These are phyloP conservation scores for Cicer judaicum DNA, from an alignment of 306 rosid genomes.

Conservation along the genomic window DNA sequence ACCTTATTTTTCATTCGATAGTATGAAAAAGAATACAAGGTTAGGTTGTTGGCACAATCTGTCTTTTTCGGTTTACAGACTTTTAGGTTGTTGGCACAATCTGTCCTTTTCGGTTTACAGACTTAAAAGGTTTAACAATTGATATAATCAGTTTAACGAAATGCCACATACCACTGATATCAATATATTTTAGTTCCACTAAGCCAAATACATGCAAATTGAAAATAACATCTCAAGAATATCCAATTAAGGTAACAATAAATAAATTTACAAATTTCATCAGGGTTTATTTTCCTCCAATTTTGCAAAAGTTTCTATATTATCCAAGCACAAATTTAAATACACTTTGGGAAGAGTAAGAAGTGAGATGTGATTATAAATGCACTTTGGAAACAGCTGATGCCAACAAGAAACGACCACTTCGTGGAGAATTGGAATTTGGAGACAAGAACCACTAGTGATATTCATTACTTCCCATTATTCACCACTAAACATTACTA, in stretches of 20 bases:
- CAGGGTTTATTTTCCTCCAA: slow-evolving; percentile 4
- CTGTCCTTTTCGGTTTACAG: slow-evolving; percentile 5
- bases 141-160: background rate
- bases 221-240: slow-evolving; percentile 37
- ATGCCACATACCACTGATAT: background rate
- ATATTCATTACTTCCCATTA: slow-evolving; percentile 32
- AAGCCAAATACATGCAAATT: background rate
- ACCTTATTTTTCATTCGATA: background rate
- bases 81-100: background rate
- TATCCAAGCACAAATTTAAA: background rate
- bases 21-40: slow-evolving; percentile 23
- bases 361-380: slow-evolving; percentile 32
- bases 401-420: slow-evolving; percentile 43
- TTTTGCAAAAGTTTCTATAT: slow-evolving; percentile 23
- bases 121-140: background rate
- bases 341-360: background rate
- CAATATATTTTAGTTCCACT: background rate
- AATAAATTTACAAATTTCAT: slow-evolving; percentile 16
- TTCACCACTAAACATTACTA: slow-evolving; percentile 33
- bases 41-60: slow-evolving; percentile 3
- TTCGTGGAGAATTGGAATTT: background rate
- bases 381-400: slow-evolving; percentile 34
- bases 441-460: slow-evolving; percentile 15
- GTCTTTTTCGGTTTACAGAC: slow-evolving; percentile 7
- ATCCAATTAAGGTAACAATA: slow-evolving; percentile 20